Evolutionary conservation across 2,329 filamentous ascomycete genomes (phyloP), one percentile per base, ranked within the genome.

Genomic region (Fusarium denticulatum): DNA sequence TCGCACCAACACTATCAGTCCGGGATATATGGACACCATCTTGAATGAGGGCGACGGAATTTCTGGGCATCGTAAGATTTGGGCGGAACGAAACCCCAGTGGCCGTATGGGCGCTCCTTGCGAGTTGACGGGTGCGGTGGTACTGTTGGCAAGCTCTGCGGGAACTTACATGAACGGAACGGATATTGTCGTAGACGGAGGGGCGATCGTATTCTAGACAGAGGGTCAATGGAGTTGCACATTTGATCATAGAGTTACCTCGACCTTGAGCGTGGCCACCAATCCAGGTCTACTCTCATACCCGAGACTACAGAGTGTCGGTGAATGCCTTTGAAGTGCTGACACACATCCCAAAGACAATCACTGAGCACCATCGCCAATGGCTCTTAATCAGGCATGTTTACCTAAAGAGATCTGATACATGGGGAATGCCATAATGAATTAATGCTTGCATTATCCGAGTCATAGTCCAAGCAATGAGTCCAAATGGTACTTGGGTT

Each of bases 31-130:
- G 50, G 50, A 55, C 0, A 55, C 50, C 11, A 28, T 55, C 20
- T 30, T 55, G 15, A 55, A 55, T n/a, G 50, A 55, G 24, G 50
- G 50, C 1, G 24, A 55, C 2, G 50, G 50, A 18, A 55, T 55
- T 40, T n/a, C 50, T 7, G 15, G 20, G 7, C 50, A 55, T 55
- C 50, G 50, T n/a, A 55, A n/a, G 34, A 40, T 55, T 4, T 55
- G 50, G 50, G 50, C 50, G 5, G 50, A 30, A 5, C 11, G 50
- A 11, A 55, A 55, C 7, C 50, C 50, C 4, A 40, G 20, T 40
- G 50, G 50, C 15, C 50, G 50, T 16, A 55, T 55, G 50, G 50
- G 50, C 3, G 50, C 50, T 28, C 50, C 50, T 22, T 55, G 24
- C 15, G 50, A 55, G 34, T 40, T 55, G 34, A 40, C 50, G 2